Conservation (phyloP, 192 early-diverging fungal species). For the Coemansia javaensis region DNA sequence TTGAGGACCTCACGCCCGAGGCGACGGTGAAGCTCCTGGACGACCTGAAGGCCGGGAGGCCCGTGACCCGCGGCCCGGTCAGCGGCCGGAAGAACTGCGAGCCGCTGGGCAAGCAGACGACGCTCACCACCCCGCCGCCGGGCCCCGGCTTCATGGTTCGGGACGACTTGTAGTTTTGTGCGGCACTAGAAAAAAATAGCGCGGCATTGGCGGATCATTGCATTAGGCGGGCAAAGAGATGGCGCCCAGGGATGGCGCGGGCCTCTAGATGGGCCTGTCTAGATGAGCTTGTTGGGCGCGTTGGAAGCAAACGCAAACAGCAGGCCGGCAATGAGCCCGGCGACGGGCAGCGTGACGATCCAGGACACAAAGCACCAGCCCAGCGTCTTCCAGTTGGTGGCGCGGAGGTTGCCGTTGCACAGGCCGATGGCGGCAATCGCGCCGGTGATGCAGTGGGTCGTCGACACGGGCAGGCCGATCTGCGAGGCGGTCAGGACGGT, state of each 20-base stretch:
- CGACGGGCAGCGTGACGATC: conserved; percentile 70
- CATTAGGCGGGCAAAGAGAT: too few relatives aligned
- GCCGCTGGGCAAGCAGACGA: conserved; percentile 74
- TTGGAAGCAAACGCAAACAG: conserved; percentile 62
- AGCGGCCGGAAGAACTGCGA: conserved; percentile 86
- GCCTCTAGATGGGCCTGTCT: not conserved
- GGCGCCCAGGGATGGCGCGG: too few relatives aligned
- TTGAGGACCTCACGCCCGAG: conserved; percentile 95
- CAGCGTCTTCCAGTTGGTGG: conserved; percentile 73
- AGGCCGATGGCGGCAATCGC: conserved; percentile 71
- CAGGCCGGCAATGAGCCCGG: conserved; percentile 60
- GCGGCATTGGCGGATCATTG: too few relatives aligned
- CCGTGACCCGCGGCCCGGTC: conserved; percentile 76
- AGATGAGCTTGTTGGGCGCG: conserved; percentile 44
- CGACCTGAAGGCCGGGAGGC: conserved; percentile 74
- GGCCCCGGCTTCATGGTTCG: conserved; percentile 90
- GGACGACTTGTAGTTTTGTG: conserved; percentile 61
- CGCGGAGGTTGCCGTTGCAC: conserved; percentile 59
- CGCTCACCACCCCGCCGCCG: conserved; percentile 77
- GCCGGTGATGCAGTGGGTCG: conserved; percentile 80
- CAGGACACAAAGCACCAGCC: conserved; percentile 64
- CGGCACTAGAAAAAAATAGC: too few relatives aligned
- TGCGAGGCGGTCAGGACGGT: conserved; percentile 78
- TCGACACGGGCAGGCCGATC: conserved; percentile 74
- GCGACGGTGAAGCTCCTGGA: conserved; percentile 84